Evolutionary conservation across 2,329 filamentous ascomycete species (phyloP).

Genomic region (Colletotrichum liaoningense): DNA sequence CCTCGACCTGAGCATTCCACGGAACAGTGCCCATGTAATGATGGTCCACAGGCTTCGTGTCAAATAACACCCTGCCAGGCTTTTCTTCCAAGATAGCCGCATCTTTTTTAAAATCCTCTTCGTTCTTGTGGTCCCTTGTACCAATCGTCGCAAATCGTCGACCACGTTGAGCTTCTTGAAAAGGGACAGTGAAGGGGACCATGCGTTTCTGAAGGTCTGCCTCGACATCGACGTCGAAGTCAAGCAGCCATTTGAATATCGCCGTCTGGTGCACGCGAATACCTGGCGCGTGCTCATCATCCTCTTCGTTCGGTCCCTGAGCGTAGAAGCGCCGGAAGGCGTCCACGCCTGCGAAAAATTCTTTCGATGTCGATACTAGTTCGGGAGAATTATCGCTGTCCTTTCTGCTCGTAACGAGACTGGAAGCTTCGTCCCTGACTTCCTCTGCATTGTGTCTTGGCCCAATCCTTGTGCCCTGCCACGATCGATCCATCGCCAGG

Average conservation of each 20-base stretch:
- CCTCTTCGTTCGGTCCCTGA: conserved; percentile 4
- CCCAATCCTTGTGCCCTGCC: neutral
- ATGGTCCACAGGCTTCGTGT: neutral
- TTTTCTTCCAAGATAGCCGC: neutral
- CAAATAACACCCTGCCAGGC: neutral
- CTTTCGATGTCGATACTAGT: neutral
- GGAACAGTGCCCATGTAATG: conserved; percentile 7
- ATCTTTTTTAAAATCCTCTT: neutral
- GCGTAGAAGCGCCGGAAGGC: conserved; percentile 14
- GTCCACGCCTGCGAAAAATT: conserved; percentile 2
- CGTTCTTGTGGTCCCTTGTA: neutral
- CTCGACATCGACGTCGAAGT: conserved; percentile 10
- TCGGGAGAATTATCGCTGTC: neutral
- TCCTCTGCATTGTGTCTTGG: neutral
- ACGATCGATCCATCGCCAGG: conserved; percentile 11
- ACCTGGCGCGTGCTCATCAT: neutral
- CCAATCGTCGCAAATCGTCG: conserved; percentile 11
- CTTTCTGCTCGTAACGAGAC: neutral
- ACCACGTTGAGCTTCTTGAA: conserved; percentile 23
- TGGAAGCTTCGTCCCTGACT: too few relatives aligned
- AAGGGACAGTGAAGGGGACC: conserved; percentile 6
- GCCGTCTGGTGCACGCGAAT: conserved; percentile 15
- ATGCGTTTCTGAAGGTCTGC: conserved; percentile 14
- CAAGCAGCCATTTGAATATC: conserved; percentile 18
- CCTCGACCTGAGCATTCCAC: conserved; percentile 32